Conservation (phyloP, 768 basidiomycete species). For the Vishniacozyma victoriae region DNA sequence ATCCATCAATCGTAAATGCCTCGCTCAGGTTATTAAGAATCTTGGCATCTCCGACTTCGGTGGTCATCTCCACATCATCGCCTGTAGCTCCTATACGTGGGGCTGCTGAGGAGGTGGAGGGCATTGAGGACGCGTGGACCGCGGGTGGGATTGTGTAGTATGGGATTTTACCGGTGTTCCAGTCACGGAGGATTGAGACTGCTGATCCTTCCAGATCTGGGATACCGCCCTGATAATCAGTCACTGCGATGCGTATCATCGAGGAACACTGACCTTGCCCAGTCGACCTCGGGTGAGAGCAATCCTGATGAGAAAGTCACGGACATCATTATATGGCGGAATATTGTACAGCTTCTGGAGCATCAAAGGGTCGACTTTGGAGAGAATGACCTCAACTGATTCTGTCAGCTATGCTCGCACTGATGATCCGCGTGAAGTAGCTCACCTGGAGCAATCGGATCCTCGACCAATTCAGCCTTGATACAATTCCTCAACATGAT, state of each 20-base stretch:
- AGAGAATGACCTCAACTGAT: constrained; percentile 78
- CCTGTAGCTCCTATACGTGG: constrained; percentile 40
- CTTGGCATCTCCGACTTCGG: constrained; percentile 72
- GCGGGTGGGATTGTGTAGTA: constrained; percentile 76
- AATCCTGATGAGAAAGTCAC: constrained; percentile 85
- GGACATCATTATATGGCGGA: constrained; percentile 62
- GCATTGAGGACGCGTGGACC: constrained; percentile 70
- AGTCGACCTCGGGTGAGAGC: constrained; percentile 76
- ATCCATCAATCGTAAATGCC: constrained; percentile 72
- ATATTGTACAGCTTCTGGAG: constrained; percentile 80
- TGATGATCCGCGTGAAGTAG: not conserved
- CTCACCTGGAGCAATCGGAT: constrained; percentile 82
- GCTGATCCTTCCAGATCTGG: constrained; percentile 80
- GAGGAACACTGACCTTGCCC: constrained; percentile 59
- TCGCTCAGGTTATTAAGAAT: constrained; percentile 66
- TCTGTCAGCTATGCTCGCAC: not conserved
- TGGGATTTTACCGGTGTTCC: constrained; percentile 94
- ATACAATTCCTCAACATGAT: constrained; percentile 80
- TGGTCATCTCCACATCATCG: constrained; percentile 59
- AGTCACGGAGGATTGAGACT: constrained; percentile 75
- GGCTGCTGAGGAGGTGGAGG: constrained; percentile 42
- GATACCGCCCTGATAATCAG: constrained; percentile 64
- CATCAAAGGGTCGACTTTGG: constrained; percentile 63
- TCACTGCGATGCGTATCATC: constrained; percentile 1
- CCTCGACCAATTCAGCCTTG: constrained; percentile 82